Conservation (phyloP, 768 basidiomycete species). For the Pluteus cervinus region DNA sequence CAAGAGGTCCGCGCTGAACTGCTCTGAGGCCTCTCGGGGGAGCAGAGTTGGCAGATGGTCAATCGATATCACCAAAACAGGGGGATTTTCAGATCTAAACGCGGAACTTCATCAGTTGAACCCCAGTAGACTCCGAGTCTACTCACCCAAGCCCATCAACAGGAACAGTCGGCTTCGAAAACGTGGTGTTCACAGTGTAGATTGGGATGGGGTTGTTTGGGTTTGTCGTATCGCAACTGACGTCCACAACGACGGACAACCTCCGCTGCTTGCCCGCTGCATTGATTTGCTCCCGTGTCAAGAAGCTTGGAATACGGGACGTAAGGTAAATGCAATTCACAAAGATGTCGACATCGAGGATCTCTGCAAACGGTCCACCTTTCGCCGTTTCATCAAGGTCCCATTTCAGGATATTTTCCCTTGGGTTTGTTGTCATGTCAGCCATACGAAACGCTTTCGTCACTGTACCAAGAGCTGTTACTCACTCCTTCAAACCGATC, state of each 20-base stretch:
- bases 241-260: constrained; percentile 86
- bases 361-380: constrained; percentile 94
- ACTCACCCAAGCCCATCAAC: constrained; percentile 79
- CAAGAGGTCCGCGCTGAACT: constrained; percentile 84
- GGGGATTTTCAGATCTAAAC: constrained; percentile 52
- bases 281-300: constrained; percentile 65
- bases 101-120: constrained; percentile 12
- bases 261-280: constrained; percentile 62
- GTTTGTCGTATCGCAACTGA: constrained; percentile 99
- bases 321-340: constrained; percentile 99
- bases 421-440: constrained; percentile 24
- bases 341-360: constrained; percentile 95
- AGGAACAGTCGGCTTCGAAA: constrained; percentile 84
- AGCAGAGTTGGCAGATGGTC: constrained; percentile 95
- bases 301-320: constrained; percentile 78
- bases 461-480: constrained; percentile 6
- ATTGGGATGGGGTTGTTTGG: constrained; percentile 97
- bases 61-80: constrained; percentile 86
- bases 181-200: constrained; percentile 91
- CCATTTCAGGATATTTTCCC: constrained; percentile 95
- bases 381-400: constrained; percentile 95
- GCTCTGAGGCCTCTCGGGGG: constrained; percentile 94
- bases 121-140: constrained; percentile 4
- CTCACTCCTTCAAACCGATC: constrained; percentile 90
- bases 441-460: neutral